Base-by-base conservation (phyloP, 495 filamentous ascomycete genomes). In the Parachaetomium inaequale region DNA sequence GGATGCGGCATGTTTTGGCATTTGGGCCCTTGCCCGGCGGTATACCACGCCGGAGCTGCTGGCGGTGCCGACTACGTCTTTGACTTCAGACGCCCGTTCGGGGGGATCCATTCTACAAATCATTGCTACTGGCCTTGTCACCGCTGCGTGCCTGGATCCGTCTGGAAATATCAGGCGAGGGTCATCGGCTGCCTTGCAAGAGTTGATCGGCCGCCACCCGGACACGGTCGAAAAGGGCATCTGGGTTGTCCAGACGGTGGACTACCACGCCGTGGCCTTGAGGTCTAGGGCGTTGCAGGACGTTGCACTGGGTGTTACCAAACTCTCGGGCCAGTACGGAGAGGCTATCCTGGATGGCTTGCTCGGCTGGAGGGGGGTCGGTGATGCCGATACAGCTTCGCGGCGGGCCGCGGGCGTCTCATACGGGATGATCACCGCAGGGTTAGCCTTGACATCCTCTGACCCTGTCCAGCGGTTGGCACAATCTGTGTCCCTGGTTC, bases 1-100 rank as follows among this genome's bases (percentile, higher is more conserved):
- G 56, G 94, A 99, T 78, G 95, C 95, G 5, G 90, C 94, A 2
- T 95, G 91, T 71, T 97, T 97, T 69, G 94, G 94, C 31, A 87
- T 96, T 29, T 99, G 94, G 94, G 86, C 92, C 1, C 74, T 98
- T 12, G 92, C 92, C 46, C 82, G 94, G 61, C 86, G 92, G 51
- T 99, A 98, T 64, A 87, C 83, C 1, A 96, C 93, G 0, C 65
- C 77, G 1, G 92, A 96, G 67, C 78, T 98, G 12, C 81, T 88
- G 11, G 79, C 80, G 3, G 80, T 94, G 15, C 76, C 82, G 8
- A 71, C 80, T 0, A 77, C 69, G 15, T 68, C 70, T 7, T 5
- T 62, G 19, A 21, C 32, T n/a, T 25, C 53, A 5, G 54, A 34
- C 2, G 1, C 28, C 4, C n/a, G 40, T 8, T 4, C 55, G 4